Evolutionary conservation across 176 grass and related monocot species (phyloP), one percentile per base, ranked within the genome.

Genomic region (Aegilops speltoides): DNA sequence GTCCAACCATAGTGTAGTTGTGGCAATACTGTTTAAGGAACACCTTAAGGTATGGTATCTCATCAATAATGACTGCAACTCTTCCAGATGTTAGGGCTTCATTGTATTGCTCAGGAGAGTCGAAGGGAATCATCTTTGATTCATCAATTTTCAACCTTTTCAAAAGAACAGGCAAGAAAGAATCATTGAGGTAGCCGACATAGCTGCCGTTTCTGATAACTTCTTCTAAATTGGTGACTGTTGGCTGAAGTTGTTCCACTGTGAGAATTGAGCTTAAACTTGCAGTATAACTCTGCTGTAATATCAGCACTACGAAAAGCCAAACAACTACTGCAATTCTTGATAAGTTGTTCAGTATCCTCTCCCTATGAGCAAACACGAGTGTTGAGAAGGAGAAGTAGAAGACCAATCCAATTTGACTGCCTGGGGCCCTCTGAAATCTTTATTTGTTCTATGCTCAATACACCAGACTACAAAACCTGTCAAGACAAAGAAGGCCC

Each of bases 271-370:
- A 95, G 32, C 87, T 86, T 84, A 98, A 90, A 59, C 82, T 95
- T 80, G 96, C 96, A 62, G 93, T 98, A 64, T 98, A 98, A 80
- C 93, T 98, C 31, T 89, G 83, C 62, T 97, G 95, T 78, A 97
- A 59, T 83, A 97, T 88, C 25, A 95, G 71, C 85, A 97, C 95
- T 28, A 97, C 89, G 24, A 97, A 97, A 67, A 95, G 81, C 91
- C 95, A 97, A 76, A 86, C 43, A 80, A 95, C 73, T 34, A 97
- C 57, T 38, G 41, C 87, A 63, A 95, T 46, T 78, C 91, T 88
- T 78, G 93, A 82, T 81, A 94, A 89, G 36, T 98, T 98, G 79
- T 89, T 91, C 65, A 77, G n/a, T 12, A 98, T 66, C 81, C 37
- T 91, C 81, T 89, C 86, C 81, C 77, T 90, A 61, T 98, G 96